Evolutionary conservation across 225 moss, liverwort and hornwort species (phyloP).

Genomic region (Lunularia cruciata): DNA sequence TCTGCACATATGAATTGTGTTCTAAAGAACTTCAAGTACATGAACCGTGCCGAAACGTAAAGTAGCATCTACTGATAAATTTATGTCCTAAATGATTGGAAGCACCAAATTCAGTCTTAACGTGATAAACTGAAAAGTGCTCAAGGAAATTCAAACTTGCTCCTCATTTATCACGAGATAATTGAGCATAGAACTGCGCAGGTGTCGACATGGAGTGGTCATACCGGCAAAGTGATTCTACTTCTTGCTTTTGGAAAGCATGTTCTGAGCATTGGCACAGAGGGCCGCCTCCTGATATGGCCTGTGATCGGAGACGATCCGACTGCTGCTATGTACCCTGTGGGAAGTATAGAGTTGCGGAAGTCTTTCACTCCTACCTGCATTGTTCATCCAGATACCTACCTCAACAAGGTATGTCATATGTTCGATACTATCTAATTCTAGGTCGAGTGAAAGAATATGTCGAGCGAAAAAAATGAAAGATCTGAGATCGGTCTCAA

Average conservation of each 20-base stretch:
- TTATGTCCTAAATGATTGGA: too few species aligned
- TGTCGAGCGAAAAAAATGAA: background rate
- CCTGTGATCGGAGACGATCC: slow-evolving; percentile 29
- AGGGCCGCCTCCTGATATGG: slow-evolving; percentile 73
- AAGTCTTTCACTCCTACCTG: slow-evolving; percentile 89
- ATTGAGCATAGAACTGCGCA: too few species aligned
- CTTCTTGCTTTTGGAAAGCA: slow-evolving; percentile 83
- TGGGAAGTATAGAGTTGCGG: slow-evolving; percentile 69
- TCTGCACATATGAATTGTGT: too few species aligned
- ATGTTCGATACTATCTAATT: too few species aligned
- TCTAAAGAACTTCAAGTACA: too few species aligned
- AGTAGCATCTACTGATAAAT: too few species aligned
- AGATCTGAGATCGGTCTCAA: background rate
- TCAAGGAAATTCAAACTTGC: too few species aligned
- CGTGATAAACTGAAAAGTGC: too few species aligned
- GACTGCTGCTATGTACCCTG: slow-evolving; percentile 40
- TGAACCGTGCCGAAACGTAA: too few species aligned
- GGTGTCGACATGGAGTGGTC: slow-evolving; percentile 74
- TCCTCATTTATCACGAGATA: too few species aligned
- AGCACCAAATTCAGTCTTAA: too few species aligned
- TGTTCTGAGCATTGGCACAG: slow-evolving; percentile 68
- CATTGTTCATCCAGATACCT: slow-evolving; percentile 95
- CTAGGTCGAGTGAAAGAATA: too few species aligned
- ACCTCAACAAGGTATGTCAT: slow-evolving; percentile 71
- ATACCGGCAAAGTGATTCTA: slow-evolving; percentile 59